phyloP scores from a whole-genome alignment of 208 protist species.

The Trypanosoma mega region DNA sequence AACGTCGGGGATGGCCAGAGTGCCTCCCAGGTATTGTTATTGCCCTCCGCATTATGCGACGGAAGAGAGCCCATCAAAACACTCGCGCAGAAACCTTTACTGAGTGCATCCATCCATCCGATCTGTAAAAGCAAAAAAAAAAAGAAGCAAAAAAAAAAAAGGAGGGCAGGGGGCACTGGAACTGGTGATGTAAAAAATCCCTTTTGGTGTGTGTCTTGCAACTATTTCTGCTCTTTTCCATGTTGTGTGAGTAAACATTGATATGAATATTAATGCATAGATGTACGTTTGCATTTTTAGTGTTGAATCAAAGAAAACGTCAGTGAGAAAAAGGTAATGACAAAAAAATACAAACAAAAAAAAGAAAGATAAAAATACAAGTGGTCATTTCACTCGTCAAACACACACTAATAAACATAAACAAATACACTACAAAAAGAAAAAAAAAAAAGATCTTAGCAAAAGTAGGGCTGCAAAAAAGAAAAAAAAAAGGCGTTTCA shows the following conservation, averaged over 20 bases:
- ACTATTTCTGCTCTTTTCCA: too few relatives aligned
- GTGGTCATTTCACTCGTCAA: neutral
- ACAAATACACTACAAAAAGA: too few relatives aligned
- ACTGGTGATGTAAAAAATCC: too few relatives aligned
- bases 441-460: too few relatives aligned
- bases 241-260: too few relatives aligned
- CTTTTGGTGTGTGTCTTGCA: too few relatives aligned
- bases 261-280: too few relatives aligned
- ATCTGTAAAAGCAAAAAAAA: neutral
- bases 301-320: neutral
- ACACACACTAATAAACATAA: too few relatives aligned
- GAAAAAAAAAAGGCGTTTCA: too few relatives aligned
- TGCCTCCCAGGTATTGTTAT: slow-evolving; percentile 22
- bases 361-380: neutral
- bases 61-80: slow-evolving; percentile 31
- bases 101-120: slow-evolving; percentile 41
- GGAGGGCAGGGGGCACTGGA: neutral
- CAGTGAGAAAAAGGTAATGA: neutral
- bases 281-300: neutral
- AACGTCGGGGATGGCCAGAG: slow-evolving; percentile 51
- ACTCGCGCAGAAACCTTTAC: slow-evolving; percentile 56
- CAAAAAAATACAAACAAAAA: slow-evolving; percentile 2
- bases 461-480: too few relatives aligned
- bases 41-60: too few relatives aligned
- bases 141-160: neutral